phyloP scores from a whole-genome alignment of 495 filamentous ascomycete genomes.

The Penicillium tannophilum region DNA sequence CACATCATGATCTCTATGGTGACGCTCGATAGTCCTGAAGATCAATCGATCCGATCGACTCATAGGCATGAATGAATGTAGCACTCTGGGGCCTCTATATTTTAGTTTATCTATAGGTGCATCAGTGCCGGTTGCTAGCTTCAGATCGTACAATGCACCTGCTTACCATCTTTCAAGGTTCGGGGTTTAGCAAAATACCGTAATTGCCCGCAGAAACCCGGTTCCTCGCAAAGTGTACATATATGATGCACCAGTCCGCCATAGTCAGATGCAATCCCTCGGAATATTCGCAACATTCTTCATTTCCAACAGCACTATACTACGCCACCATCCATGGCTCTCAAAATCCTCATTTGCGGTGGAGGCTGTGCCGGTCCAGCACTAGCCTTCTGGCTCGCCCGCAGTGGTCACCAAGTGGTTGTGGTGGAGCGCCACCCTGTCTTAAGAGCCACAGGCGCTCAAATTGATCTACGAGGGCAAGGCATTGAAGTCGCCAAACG shows the following conservation, averaged over 20 bases:
- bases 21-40: no score
- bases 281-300: no score
- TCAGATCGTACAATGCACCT: no score
- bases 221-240: not conserved
- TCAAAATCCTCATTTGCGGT: conserved; percentile 34
- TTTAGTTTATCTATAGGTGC: no score
- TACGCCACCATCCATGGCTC: conserved; percentile 4
- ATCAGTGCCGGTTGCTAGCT: no score
- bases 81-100: no score
- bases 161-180: not conserved
- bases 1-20: conserved; percentile 10
- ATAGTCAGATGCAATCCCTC: not conserved
- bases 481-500: conserved; percentile 38
- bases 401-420: conserved; percentile 34
- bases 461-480: conserved; percentile 44
- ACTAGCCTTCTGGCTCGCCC: conserved; percentile 44
- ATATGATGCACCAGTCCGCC: not conserved
- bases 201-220: conserved; percentile 3
- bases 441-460: conserved; percentile 36
- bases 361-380: conserved; percentile 39
- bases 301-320: not conserved
- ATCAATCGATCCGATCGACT: no score
- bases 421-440: conserved; percentile 45
- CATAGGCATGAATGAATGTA: no score
- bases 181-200: conserved; percentile 6